phyloP scores from a whole-genome alignment of 768 basidiomycete genomes.

The Sarcomyxa edulis region DNA sequence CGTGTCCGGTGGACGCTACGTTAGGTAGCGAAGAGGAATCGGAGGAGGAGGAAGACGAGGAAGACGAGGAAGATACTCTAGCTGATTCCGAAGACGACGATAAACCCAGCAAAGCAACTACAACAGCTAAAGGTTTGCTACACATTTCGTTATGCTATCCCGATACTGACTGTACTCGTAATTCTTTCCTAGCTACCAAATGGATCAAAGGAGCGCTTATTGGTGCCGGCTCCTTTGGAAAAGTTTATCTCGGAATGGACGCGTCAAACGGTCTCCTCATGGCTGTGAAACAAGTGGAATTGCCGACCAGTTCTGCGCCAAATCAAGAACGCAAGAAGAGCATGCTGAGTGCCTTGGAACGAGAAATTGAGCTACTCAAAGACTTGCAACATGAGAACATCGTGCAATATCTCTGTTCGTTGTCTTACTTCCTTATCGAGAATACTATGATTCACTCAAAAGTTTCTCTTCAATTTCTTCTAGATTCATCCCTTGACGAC shows the following conservation, averaged over 20 bases:
- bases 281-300: constrained; percentile 97
- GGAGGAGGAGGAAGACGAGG: constrained; percentile 35
- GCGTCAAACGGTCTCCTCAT: constrained; percentile 85
- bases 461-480: not conserved
- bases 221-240: constrained; percentile 91
- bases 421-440: not conserved
- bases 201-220: constrained; percentile 98
- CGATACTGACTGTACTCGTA: constrained; percentile 3
- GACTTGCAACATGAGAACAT: constrained; percentile 94
- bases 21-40: constrained; percentile 29
- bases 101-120: constrained; percentile 38
- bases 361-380: constrained; percentile 91
- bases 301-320: constrained; percentile 75
- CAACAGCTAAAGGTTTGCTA: constrained; percentile 22
- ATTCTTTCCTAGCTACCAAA: constrained; percentile 59
- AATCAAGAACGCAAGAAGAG: constrained; percentile 92
- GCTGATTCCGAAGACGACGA: constrained; percentile 37
- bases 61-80: constrained; percentile 41
- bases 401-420: constrained; percentile 94
- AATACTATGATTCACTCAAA: constrained; percentile 3
- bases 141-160: constrained; percentile 6
- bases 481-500: constrained; percentile 92
- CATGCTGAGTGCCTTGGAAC: constrained; percentile 88
- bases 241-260: constrained; percentile 95
- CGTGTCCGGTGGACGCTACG: constrained; percentile 26